phyloP scores from a whole-genome alignment of 208 protist species.

The Leptomonas seymouri region DNA sequence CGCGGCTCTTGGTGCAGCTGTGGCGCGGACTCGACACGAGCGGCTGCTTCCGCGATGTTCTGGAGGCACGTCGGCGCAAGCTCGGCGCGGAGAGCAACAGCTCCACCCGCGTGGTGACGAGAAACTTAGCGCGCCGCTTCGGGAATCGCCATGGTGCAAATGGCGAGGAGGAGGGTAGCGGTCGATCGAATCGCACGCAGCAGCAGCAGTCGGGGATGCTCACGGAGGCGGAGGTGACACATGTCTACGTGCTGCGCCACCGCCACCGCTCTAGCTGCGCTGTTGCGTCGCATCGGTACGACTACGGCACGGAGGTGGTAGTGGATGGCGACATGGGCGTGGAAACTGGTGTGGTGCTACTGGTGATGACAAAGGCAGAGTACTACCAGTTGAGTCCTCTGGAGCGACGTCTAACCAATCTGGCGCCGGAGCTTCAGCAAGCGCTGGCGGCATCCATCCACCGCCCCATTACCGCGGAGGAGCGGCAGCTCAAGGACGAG shows the following conservation, averaged over 20 bases:
- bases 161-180: neutral
- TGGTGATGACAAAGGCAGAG: constrained; percentile 36
- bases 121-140: constrained; percentile 9
- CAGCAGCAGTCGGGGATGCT: constrained; percentile 2
- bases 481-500: constrained; percentile 18
- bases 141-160: neutral
- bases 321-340: constrained; percentile 81
- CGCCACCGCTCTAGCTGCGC: constrained; percentile 47
- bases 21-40: constrained; percentile 15
- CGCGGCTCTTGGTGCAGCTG: constrained; percentile 14
- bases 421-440: constrained; percentile 30
- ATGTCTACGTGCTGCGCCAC: constrained; percentile 61
- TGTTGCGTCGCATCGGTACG: constrained; percentile 31
- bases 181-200: neutral
- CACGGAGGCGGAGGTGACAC: constrained; percentile 32
- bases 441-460: constrained; percentile 39
- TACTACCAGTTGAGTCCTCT: constrained; percentile 34
- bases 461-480: constrained; percentile 23
- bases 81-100: constrained; percentile 27
- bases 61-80: constrained; percentile 14
- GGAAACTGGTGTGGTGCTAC: constrained; percentile 56
- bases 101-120: constrained; percentile 15
- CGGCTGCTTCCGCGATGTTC: constrained; percentile 32
- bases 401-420: constrained; percentile 20
- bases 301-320: constrained; percentile 52